Evolutionary conservation across 345 rosid species (phyloP).

Genomic region (Geranium brycei): DNA sequence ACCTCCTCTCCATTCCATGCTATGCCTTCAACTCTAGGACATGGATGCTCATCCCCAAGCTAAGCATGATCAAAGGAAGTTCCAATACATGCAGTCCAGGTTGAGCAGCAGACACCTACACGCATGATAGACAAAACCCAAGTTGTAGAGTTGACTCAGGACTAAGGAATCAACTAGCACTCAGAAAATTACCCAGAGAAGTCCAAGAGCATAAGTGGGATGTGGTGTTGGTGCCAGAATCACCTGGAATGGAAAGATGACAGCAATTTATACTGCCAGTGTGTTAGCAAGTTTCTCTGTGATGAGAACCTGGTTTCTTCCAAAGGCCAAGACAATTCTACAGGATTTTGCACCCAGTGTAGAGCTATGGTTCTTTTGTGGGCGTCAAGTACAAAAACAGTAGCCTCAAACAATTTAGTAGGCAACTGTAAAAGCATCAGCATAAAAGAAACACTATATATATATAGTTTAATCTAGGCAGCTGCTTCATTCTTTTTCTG

Average conservation of each 20-base stretch:
- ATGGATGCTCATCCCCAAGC: conserved; percentile 23
- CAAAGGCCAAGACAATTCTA: conserved; percentile 44
- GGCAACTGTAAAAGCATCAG: background rate
- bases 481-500: too few relatives aligned
- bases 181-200: conserved; percentile 41
- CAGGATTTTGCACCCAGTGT: conserved; percentile 33
- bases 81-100: conserved; percentile 35
- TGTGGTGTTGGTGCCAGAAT: conserved; percentile 56
- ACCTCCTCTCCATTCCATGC: conserved; percentile 21
- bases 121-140: conserved; percentile 49
- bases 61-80: conserved; percentile 22
- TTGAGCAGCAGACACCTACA: conserved; percentile 38
- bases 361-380: conserved; percentile 9
- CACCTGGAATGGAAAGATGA: conserved; percentile 80
- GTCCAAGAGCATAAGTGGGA: conserved; percentile 59
- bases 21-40: conserved; percentile 20
- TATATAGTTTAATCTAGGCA: too few relatives aligned
- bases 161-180: conserved; percentile 31
- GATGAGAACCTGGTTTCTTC: conserved; percentile 67
- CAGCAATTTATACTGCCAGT: conserved; percentile 59
- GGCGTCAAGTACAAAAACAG: background rate
- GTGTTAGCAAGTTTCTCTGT: conserved; percentile 61
- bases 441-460: background rate
- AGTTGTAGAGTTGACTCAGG: conserved; percentile 33
- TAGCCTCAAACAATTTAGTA: background rate